Base-by-base conservation (phyloP, 495 filamentous ascomycete genomes). In the Hypoxylon cercidicola region DNA sequence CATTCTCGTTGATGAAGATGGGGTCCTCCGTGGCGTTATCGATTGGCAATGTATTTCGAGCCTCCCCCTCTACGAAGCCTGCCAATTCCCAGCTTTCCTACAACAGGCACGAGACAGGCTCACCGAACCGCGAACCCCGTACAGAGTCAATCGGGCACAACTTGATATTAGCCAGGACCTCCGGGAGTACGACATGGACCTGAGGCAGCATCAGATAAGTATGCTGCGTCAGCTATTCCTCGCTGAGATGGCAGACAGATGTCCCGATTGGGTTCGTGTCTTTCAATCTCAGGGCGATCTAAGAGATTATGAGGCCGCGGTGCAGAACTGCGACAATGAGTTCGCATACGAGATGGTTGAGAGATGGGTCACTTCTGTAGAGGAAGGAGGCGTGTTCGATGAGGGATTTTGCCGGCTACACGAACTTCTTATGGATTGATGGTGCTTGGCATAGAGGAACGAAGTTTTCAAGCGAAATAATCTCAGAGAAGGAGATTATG, bases 1-100 rank as follows among this genome's bases (percentile, higher is more conserved):
- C 67, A 78, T 88, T 30, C 66, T 86, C 28, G 76, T 87, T 2
- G 70, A 82, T 47, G 62, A 79, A 10, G 57, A 74, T 1, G 77
- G 75, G 4, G 19, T 71, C 3, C 64, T 86, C 10, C 77, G 77
- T 6, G 84, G 74, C n/a, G 40, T 87, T 3, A 54, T 85, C 25
- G 82, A 81, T 61, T 87, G 84, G 85, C 79, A 85, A 44, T 82
- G 77, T 60, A 70, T 84, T n/a, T 77, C 79, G 7, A 73, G 78
- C 18, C 52, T 81, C 16, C 84, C 84, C 19, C 55, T 78, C 11
- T 85, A 80, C 76, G 75, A 77, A 41, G 75, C 79, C 15, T 78
- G 72, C 52, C 70, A 81, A 52, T 66, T 76, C 19, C 83, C 83
- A 28, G 66, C 73, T 34, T 84, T 85, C 44, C 66, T 86, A 41